phyloP scores from a whole-genome alignment of 2,329 filamentous ascomycete genomes.

The Neonectria ditissima region DNA sequence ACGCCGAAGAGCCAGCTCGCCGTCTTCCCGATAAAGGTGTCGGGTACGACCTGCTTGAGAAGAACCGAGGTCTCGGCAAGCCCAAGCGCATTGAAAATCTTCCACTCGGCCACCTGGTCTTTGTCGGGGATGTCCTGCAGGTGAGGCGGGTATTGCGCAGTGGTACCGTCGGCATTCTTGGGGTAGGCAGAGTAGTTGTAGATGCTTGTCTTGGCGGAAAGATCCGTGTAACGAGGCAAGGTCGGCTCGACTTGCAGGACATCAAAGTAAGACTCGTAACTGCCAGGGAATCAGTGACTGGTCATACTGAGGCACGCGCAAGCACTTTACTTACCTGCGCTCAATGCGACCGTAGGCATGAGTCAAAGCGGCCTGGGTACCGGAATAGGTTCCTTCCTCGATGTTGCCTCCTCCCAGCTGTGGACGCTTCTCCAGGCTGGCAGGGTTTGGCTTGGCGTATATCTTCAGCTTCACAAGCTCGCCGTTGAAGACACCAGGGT shows the following conservation, averaged over 20 bases:
- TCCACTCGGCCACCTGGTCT: slow-evolving; percentile 41
- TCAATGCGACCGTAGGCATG: slow-evolving; percentile 51
- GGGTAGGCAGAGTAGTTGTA: slow-evolving; percentile 46
- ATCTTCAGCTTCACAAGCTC: slow-evolving; percentile 48
- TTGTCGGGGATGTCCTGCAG: slow-evolving; percentile 46
- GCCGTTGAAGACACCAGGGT: slow-evolving; percentile 50
- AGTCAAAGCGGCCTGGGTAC: slow-evolving; percentile 50
- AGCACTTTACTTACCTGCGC: slow-evolving; percentile 44
- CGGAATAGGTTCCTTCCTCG: slow-evolving; percentile 47
- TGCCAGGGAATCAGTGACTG: slow-evolving; percentile 21
- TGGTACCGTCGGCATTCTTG: slow-evolving; percentile 42
- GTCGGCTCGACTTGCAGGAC: slow-evolving; percentile 50
- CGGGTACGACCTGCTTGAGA: slow-evolving; percentile 49
- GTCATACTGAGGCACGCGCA: neutral
- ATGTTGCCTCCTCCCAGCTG: slow-evolving; percentile 46
- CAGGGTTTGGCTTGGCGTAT: slow-evolving; percentile 41
- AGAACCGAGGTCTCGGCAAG: slow-evolving; percentile 47
- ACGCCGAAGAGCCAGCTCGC: slow-evolving; percentile 46
- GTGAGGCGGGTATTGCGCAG: slow-evolving; percentile 47
- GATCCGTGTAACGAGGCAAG: slow-evolving; percentile 46
- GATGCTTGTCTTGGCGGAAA: slow-evolving; percentile 47
- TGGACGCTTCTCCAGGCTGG: slow-evolving; percentile 37
- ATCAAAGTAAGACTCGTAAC: slow-evolving; percentile 51
- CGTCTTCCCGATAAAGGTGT: slow-evolving; percentile 47
- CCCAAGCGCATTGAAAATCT: slow-evolving; percentile 49